Conservation (phyloP, 2,329 filamentous ascomycete genomes). For the Monosporascus ibericus region DNA sequence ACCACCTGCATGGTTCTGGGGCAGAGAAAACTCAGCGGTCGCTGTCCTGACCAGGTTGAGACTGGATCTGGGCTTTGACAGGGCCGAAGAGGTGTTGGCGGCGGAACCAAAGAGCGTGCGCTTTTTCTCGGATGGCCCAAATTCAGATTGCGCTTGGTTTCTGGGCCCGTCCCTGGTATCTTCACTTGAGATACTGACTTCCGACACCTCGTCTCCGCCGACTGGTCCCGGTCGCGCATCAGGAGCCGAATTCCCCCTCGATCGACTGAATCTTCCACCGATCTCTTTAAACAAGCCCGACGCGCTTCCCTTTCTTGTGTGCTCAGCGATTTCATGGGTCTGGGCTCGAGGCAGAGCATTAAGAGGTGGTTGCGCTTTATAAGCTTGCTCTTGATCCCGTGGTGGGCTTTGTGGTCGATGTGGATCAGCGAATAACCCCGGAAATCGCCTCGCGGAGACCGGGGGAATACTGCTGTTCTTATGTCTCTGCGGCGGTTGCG, state of each 20-base stretch:
- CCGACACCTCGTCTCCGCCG: constrained; percentile 35
- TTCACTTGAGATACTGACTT: constrained; percentile 33
- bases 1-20: constrained; percentile 7
- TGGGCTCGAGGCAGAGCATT: constrained; percentile 32
- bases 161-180: constrained; percentile 27
- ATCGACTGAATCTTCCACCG: constrained; percentile 35
- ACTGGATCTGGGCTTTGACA: constrained; percentile 13
- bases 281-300: constrained; percentile 47
- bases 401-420: neutral
- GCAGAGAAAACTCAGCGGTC: constrained; percentile 10
- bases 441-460: constrained; percentile 44
- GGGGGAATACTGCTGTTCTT: constrained; percentile 34
- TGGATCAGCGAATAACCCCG: constrained; percentile 35
- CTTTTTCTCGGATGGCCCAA: constrained; percentile 30
- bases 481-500: constrained; percentile 17
- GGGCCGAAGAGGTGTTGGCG: constrained; percentile 25
- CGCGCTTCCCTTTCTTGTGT: constrained; percentile 25
- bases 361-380: constrained; percentile 11
- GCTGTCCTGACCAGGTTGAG: constrained; percentile 14
- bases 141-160: constrained; percentile 6
- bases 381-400: constrained; percentile 10
- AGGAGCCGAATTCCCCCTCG: constrained; percentile 24
- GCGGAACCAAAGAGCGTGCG: constrained; percentile 31
- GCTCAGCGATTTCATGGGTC: constrained; percentile 31
- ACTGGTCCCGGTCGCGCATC: constrained; percentile 12